phyloP scores from a whole-genome alignment of 192 early-diverging fungal genomes.

The Coemansia erecta region DNA sequence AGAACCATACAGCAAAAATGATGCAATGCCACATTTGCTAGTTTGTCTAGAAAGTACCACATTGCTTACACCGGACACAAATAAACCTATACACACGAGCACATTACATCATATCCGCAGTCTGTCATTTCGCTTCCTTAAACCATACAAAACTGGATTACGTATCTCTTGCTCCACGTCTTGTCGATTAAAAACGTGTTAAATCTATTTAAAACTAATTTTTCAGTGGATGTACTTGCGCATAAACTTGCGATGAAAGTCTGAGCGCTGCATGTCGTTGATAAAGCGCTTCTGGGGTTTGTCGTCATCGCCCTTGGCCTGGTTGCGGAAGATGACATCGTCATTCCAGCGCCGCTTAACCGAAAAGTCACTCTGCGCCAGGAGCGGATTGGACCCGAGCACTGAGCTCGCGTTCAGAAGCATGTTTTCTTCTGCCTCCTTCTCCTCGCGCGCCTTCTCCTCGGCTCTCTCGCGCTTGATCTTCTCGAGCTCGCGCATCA shows the following conservation, averaged over 20 bases:
- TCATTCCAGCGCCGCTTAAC: conserved; percentile 97
- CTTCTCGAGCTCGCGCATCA: conserved; percentile 82
- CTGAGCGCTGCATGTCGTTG: conserved; percentile 93
- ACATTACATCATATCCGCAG: not conserved
- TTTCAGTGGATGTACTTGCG: conserved; percentile 75
- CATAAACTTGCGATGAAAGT: conserved; percentile 98
- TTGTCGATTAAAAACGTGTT: too few relatives aligned
- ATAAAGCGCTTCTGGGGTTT: conserved; percentile 93
- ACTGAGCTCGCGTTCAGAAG: conserved; percentile 56
- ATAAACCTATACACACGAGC: not conserved
- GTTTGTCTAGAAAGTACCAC: not conserved
- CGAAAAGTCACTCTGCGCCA: conserved; percentile 68
- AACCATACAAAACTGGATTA: not conserved
- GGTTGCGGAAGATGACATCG: conserved; percentile 98
- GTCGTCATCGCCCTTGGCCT: conserved; percentile 82
- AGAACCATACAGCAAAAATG: not conserved
- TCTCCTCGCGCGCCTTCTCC: conserved; percentile 76
- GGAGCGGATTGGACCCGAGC: conserved; percentile 78
- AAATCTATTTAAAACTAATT: not conserved
- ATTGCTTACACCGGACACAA: not conserved
- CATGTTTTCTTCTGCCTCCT: conserved; percentile 49
- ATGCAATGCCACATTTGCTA: not conserved
- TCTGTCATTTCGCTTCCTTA: too few relatives aligned
- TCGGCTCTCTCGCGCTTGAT: conserved; percentile 91
- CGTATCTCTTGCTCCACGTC: too few relatives aligned